Percentiles rank a stretch among this genome's conserved stretches.
Evolutionary conservation across 140 eudicot genomes (phyloP).

Genomic region (Flaveria floridana): DNA sequence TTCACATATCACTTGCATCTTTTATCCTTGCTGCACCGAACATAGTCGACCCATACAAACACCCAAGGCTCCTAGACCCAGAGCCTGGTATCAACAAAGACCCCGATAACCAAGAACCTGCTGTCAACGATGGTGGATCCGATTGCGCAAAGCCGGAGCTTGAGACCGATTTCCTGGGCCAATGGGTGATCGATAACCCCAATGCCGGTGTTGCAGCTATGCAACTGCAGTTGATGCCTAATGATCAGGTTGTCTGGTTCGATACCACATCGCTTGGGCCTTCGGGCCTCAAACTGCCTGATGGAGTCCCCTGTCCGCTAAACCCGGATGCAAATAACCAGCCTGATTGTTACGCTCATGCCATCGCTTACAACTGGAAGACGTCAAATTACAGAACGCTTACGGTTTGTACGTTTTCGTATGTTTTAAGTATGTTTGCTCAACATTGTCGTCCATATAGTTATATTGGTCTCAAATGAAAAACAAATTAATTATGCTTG

Average conservation of each 20-base stretch:
- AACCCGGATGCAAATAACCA: slow-evolving; percentile 26
- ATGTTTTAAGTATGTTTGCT: slow-evolving; percentile 17
- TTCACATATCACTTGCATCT: slow-evolving; percentile 24
- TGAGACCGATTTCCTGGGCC: slow-evolving; percentile 34
- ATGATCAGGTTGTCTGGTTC: slow-evolving; percentile 54
- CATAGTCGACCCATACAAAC: neutral
- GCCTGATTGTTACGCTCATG: slow-evolving; percentile 70
- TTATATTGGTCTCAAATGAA: neutral
- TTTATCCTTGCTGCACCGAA: neutral
- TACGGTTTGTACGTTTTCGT: slow-evolving; percentile 39
- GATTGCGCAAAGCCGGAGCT: slow-evolving; percentile 33
- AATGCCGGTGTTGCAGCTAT: slow-evolving; percentile 76
- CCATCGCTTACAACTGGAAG: slow-evolving; percentile 51
- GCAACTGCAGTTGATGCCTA: slow-evolving; percentile 81
- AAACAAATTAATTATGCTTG: neutral
- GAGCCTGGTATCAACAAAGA: neutral
- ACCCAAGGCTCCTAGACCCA: neutral
- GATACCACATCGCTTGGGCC: slow-evolving; percentile 65
- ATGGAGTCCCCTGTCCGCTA: slow-evolving; percentile 26
- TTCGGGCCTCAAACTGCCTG: slow-evolving; percentile 38
- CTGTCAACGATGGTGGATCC: slow-evolving; percentile 22
- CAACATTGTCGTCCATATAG: no score
- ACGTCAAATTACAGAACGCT: slow-evolving; percentile 45
- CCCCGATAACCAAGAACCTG: neutral
- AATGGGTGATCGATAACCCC: slow-evolving; percentile 41